These are phyloP conservation scores for Leishmania amazonensis DNA, from an alignment of 208 protist genomes.

Conservation along the genomic window DNA sequence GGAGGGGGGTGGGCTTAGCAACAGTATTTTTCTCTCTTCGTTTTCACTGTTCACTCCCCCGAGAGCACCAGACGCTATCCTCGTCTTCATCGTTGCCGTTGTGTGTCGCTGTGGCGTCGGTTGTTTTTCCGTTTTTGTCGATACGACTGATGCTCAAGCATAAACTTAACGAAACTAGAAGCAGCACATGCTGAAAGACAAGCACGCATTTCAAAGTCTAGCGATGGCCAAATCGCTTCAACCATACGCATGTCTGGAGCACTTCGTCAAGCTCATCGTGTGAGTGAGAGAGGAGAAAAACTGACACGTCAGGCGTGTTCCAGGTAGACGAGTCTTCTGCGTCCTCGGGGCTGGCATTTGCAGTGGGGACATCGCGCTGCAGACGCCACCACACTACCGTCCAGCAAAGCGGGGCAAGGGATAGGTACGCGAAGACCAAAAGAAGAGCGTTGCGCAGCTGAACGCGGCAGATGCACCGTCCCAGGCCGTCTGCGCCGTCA, in stretches of 20 bases:
- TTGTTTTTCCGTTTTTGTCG: not conserved
- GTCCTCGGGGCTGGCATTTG: not conserved
- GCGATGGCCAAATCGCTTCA: not conserved
- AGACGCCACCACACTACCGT: conserved; percentile 45
- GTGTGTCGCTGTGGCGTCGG: not conserved
- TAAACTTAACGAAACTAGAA: not conserved
- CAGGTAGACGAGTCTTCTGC: not conserved
- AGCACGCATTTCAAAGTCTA: not conserved
- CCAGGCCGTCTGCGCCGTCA: conserved; percentile 9
- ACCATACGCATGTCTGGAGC: too few species aligned
- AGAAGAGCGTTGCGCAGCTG: conserved; percentile 78
- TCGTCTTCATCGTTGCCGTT: not conserved
- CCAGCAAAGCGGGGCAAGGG: conserved; percentile 63
- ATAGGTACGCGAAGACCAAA: conserved; percentile 59
- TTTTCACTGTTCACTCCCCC: not conserved
- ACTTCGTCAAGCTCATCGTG: not conserved
- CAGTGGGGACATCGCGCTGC: not conserved
- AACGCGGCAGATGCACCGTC: conserved; percentile 47
- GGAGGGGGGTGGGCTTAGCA: not conserved
- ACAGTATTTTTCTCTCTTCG: not conserved
- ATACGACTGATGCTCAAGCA: not conserved
- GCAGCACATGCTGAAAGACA: not conserved
- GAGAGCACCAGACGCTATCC: not conserved
- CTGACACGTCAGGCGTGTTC: not conserved
- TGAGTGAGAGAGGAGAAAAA: not conserved